Base-by-base conservation (phyloP, 2,329 filamentous ascomycete species). In the Alternaria ethzedia region DNA sequence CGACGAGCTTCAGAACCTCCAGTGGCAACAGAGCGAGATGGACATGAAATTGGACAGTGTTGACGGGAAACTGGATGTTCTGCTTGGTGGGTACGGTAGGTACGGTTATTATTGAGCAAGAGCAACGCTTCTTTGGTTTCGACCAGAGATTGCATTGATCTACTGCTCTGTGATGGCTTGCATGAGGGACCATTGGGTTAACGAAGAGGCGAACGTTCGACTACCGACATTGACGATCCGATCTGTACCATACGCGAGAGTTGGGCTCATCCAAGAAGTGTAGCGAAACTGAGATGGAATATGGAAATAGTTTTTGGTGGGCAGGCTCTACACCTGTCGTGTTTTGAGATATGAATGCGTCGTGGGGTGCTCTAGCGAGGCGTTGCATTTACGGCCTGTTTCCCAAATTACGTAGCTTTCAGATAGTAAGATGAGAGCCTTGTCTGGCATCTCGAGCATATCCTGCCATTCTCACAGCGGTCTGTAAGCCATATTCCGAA, bases 1-100 rank as follows among this genome's bases (percentile, higher is more conserved):
- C 4, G 50, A 55, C 15, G 50, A 60, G 6, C 25, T 55, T 6
- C n/a, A 47, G 8, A 23, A 21, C 6, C 47, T 60, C 3, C 46
- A 58, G 10, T 58, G 50, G 20, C 56, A 58, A 6, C 56, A 58
- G 5, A 30, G 15, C 21, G 56, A 52, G 10, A 52, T 58, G 32
- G 30, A 4, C 30, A 44, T 43, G 56, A 32, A 58, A 10, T 17
- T 58, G 46, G 6, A 25, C 6, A 52, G 50, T 6, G 56, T 58
- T n/a, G 46, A 58, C 4, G 30, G 36, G 23, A 58, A 58, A 25
- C 13, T 58, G 6, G 46, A 58, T 50, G 3, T 13, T 20, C 25
- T 58, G 7, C 21, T 57, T 25, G 30, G 3, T 12, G 30, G 8
- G 6, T 56, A 2, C 8, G 8, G 15, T 2, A 4, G 15, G 0